These are phyloP conservation scores for Boletus subparvulus DNA, from an alignment of 768 basidiomycete genomes.

Conservation along the genomic window DNA sequence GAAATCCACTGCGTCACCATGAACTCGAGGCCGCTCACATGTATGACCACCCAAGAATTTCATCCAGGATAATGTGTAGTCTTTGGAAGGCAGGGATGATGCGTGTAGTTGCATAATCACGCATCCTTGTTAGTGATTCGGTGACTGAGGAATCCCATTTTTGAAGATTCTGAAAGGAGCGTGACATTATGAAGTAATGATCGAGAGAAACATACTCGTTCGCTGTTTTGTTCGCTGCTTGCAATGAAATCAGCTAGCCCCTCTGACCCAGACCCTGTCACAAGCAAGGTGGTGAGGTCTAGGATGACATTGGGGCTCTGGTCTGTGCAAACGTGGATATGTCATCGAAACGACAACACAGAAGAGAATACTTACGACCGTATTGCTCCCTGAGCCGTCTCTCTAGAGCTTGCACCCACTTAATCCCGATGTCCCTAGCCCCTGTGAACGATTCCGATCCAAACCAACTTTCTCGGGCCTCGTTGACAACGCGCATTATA, in stretches of 20 bases:
- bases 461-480: slow-evolving; percentile 72
- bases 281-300: slow-evolving; percentile 68
- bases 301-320: slow-evolving; percentile 61
- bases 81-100: slow-evolving; percentile 76
- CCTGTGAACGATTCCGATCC: slow-evolving; percentile 66
- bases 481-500: slow-evolving; percentile 63
- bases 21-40: slow-evolving; percentile 48
- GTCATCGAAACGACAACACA: slow-evolving; percentile 11
- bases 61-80: slow-evolving; percentile 71
- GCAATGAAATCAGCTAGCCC: slow-evolving; percentile 72
- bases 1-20: slow-evolving; percentile 7
- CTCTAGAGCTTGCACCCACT: slow-evolving; percentile 69
- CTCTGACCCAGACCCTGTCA: slow-evolving; percentile 71
- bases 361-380: slow-evolving; percentile 49
- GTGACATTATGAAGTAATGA: slow-evolving; percentile 20
- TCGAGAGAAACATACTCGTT: slow-evolving; percentile 53
- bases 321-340: slow-evolving; percentile 40
- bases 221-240: slow-evolving; percentile 77
- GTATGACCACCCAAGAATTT: slow-evolving; percentile 75
- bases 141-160: slow-evolving; percentile 79
- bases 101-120: slow-evolving; percentile 70
- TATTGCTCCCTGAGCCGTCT: slow-evolving; percentile 63
- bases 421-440: slow-evolving; percentile 69
- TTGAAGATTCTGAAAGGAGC: slow-evolving; percentile 58
- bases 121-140: slow-evolving; percentile 68